These are phyloP conservation scores for Fusarium secorum DNA, from an alignment of 2,329 filamentous ascomycete genomes.

Conservation along the genomic window DNA sequence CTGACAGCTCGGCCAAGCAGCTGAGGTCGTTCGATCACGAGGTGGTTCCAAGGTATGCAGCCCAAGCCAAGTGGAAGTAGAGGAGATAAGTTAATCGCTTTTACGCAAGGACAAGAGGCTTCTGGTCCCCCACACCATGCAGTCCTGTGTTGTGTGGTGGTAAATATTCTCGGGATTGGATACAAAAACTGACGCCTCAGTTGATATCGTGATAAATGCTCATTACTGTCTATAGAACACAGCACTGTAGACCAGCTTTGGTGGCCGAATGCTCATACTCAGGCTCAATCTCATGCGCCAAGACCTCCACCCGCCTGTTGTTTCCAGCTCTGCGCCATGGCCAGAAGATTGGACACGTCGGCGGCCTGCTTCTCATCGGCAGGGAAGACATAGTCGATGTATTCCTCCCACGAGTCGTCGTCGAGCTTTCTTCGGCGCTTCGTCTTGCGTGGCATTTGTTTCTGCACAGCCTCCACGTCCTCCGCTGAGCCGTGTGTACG, in stretches of 20 bases:
- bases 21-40: neutral
- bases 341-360: constrained; percentile 83
- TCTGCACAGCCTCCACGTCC: constrained; percentile 83
- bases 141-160: neutral
- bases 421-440: constrained; percentile 93
- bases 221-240: neutral
- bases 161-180: neutral
- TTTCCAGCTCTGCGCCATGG: constrained; percentile 90
- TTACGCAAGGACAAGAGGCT: neutral
- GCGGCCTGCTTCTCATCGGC: constrained; percentile 89
- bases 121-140: neutral
- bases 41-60: neutral
- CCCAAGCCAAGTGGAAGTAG: neutral
- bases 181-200: neutral
- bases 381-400: constrained; percentile 96
- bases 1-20: neutral
- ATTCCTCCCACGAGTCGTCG: constrained; percentile 92
- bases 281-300: constrained; percentile 33
- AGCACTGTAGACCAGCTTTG: neutral
- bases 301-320: constrained; percentile 61
- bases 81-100: neutral
- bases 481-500: constrained; percentile 77
- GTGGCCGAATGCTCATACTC: neutral
- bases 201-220: neutral
- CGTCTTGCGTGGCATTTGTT: constrained; percentile 90